These are phyloP conservation scores for Phytophthora ramorum DNA, from an alignment of 352 stramenopile genomes.

Conservation along the genomic window DNA sequence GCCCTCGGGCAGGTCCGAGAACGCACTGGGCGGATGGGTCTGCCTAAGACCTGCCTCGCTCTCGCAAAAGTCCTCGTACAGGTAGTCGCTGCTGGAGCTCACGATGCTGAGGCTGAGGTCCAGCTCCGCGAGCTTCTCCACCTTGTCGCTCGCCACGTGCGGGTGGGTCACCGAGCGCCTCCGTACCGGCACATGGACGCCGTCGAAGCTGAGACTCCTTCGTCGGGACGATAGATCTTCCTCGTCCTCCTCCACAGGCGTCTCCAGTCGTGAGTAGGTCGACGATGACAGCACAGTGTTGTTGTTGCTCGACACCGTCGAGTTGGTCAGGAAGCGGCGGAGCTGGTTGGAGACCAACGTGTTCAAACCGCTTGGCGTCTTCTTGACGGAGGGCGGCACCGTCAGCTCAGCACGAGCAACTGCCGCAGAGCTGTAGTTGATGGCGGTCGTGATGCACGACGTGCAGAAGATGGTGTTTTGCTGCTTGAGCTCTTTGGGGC, in stretches of 20 bases:
- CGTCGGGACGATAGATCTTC: slow-evolving; percentile 14
- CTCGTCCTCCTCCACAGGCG: slow-evolving; percentile 20
- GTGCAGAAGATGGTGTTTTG: slow-evolving; percentile 65
- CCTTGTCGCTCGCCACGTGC: slow-evolving; percentile 7
- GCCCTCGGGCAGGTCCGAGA: slow-evolving; percentile 19
- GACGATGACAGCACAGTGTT: slow-evolving; percentile 25
- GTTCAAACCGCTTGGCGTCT: slow-evolving; percentile 29
- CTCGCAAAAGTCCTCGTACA: slow-evolving; percentile 27
- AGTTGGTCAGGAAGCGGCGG: slow-evolving; percentile 18
- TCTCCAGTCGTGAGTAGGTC: slow-evolving; percentile 19
- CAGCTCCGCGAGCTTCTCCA: slow-evolving; percentile 18
- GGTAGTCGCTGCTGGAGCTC: slow-evolving; percentile 28
- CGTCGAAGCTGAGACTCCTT: slow-evolving; percentile 13
- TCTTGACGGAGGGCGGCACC: slow-evolving; percentile 12
- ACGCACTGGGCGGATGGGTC: slow-evolving; percentile 21
- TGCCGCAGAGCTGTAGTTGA: slow-evolving; percentile 40
- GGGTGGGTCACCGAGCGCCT: slow-evolving; percentile 32
- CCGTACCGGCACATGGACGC: slow-evolving; percentile 4
- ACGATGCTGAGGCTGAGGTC: slow-evolving; percentile 25
- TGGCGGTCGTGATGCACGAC: slow-evolving; percentile 48
- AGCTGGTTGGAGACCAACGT: slow-evolving; percentile 30
- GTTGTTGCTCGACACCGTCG: slow-evolving; percentile 25
- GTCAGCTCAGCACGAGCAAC: slow-evolving; percentile 50
- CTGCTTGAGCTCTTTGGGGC: slow-evolving; percentile 35
- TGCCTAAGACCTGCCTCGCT: slow-evolving; percentile 30